phyloP scores from a whole-genome alignment of 2,329 filamentous ascomycete genomes.

The Aspergillus sclerotialis region DNA sequence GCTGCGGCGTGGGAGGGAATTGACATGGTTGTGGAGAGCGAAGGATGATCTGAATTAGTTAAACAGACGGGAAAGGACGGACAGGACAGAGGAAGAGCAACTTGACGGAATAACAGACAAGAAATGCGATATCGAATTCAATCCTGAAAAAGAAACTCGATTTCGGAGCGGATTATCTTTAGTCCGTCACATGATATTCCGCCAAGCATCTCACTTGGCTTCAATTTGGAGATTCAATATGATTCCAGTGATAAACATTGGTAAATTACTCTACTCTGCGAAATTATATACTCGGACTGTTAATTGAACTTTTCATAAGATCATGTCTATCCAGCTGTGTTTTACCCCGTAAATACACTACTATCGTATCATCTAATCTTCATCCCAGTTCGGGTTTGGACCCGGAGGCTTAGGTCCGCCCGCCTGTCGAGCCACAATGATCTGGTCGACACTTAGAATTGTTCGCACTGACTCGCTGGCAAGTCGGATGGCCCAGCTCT shows the following conservation, averaged over 20 bases:
- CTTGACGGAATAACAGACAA: slow-evolving; percentile 6
- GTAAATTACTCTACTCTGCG: no score
- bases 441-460: slow-evolving; percentile 93
- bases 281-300: not conserved
- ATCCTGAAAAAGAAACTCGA: slow-evolving; percentile 24
- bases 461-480: slow-evolving; percentile 93
- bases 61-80: slow-evolving; percentile 3
- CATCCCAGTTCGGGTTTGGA: slow-evolving; percentile 76
- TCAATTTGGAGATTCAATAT: no score
- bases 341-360: slow-evolving; percentile 6
- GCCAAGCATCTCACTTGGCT: no score
- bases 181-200: slow-evolving; percentile 19
- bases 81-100: slow-evolving; percentile 5
- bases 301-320: slow-evolving; percentile 20
- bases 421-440: slow-evolving; percentile 95
- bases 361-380: slow-evolving; percentile 42
- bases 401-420: slow-evolving; percentile 95
- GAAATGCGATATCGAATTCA: slow-evolving; percentile 6
- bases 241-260: no score
- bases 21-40: slow-evolving; percentile 26
- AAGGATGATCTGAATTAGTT: slow-evolving; percentile 11
- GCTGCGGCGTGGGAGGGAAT: slow-evolving; percentile 34
- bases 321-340: slow-evolving; percentile 23
- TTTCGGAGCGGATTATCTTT: slow-evolving; percentile 27
- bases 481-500: slow-evolving; percentile 95